phyloP scores from a whole-genome alignment of 176 grass and related monocot genomes.

The Phoenix roebelenii region DNA sequence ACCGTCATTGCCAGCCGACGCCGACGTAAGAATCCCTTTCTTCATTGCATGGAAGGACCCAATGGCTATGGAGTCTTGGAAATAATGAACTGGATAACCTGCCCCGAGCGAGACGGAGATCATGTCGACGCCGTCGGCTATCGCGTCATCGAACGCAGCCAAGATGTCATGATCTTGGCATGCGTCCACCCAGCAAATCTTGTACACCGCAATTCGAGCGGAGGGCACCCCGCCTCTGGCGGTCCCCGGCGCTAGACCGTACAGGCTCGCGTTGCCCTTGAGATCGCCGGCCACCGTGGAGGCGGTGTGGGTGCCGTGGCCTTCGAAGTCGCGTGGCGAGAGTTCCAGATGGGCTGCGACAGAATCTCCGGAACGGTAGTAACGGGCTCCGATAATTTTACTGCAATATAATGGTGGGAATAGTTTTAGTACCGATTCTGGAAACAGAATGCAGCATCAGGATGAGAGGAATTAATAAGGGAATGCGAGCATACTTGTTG shows the following conservation, averaged over 20 bases:
- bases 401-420: not conserved
- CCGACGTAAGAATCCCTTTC: constrained; percentile 16
- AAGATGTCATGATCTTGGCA: constrained; percentile 26
- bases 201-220: constrained; percentile 31
- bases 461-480: no score
- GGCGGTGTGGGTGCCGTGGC: constrained; percentile 31
- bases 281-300: constrained; percentile 23
- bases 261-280: constrained; percentile 9
- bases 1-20: constrained; percentile 14
- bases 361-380: not conserved
- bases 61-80: constrained; percentile 17
- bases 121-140: constrained; percentile 38
- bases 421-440: no score
- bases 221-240: constrained; percentile 27
- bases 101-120: constrained; percentile 22
- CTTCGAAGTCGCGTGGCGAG: constrained; percentile 20
- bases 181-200: constrained; percentile 15
- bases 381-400: constrained; percentile 36
- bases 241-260: constrained; percentile 4
- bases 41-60: constrained; percentile 33
- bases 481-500: constrained; percentile 21
- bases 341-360: not conserved
- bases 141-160: constrained; percentile 33
- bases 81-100: not conserved
- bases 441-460: no score